Evolutionary conservation across 495 filamentous ascomycete species (phyloP).

Genomic region (Bryoglossum gracile): DNA sequence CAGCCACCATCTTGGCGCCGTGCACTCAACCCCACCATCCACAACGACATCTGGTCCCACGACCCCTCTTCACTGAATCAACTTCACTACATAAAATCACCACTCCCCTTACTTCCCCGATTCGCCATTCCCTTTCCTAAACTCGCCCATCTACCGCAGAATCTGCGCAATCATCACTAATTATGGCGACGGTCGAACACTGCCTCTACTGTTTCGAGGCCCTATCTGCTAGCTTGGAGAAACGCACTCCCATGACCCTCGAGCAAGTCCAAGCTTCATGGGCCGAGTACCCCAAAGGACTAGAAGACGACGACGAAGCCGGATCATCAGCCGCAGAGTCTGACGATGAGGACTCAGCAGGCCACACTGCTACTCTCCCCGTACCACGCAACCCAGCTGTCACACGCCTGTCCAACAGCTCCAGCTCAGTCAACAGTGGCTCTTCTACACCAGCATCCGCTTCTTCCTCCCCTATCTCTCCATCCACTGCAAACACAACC

Average conservation of each 20-base stretch:
- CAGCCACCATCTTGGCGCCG: background rate
- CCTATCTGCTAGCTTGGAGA: slow-evolving; percentile 59
- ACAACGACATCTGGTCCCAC: background rate
- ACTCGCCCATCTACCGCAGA: too few relatives aligned
- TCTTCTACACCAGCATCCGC: slow-evolving; percentile 12
- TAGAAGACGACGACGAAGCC: slow-evolving; percentile 30
- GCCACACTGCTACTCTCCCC: slow-evolving; percentile 8
- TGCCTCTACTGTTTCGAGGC: slow-evolving; percentile 90
- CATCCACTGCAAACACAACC: slow-evolving; percentile 6
- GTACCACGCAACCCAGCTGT: slow-evolving; percentile 25
- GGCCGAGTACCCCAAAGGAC: slow-evolving; percentile 41
- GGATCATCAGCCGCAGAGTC: slow-evolving; percentile 26
- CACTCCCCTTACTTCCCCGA: background rate
- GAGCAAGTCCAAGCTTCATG: slow-evolving; percentile 65
- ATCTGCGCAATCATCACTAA: background rate
- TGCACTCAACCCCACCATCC: background rate
- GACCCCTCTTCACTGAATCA: background rate
- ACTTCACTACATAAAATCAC: background rate
- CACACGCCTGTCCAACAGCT: slow-evolving; percentile 21
- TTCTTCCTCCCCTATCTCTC: slow-evolving; percentile 10
- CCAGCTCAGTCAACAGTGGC: slow-evolving; percentile 10
- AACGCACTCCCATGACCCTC: slow-evolving; percentile 46
- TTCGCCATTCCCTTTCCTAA: background rate
- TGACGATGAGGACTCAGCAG: background rate
- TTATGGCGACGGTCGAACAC: slow-evolving; percentile 76